Evolutionary conservation across 2,329 filamentous ascomycete species (phyloP).

Genomic region (Arthrobotrys sphaeroides): DNA sequence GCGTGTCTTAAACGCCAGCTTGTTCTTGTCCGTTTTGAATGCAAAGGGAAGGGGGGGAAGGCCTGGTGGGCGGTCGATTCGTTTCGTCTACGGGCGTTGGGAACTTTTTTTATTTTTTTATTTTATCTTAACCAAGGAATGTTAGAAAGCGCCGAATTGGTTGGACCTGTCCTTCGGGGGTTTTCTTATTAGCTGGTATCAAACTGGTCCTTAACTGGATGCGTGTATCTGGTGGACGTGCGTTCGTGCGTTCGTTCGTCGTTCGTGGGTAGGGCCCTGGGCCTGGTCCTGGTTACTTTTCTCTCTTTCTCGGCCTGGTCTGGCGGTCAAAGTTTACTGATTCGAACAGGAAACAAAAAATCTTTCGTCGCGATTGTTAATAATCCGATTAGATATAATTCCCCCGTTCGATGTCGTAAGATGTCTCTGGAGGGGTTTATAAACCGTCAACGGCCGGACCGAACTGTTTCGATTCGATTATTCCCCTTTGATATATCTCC

Average conservation of each 20-base stretch:
- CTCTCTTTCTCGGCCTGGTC: not conserved
- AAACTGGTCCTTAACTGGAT: conserved; percentile 1
- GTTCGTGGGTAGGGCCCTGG: not conserved
- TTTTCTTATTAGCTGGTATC: not conserved
- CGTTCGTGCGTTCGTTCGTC: not conserved
- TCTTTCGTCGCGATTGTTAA: not conserved
- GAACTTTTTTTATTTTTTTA: not conserved
- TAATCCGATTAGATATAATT: not conserved
- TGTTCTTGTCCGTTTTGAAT: conserved; percentile 33
- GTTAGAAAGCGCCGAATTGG: not conserved
- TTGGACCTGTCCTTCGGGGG: not conserved
- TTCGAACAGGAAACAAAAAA: too few species aligned
- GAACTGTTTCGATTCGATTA: conserved; percentile 9
- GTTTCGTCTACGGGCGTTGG: conserved; percentile 34
- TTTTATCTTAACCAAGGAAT: not conserved
- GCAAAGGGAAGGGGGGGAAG: conserved; percentile 5
- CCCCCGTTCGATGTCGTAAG: not conserved
- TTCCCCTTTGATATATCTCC: too few species aligned
- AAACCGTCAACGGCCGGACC: conserved; percentile 38
- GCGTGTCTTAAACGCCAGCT: conserved; percentile 42
- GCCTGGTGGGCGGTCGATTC: conserved; percentile 28
- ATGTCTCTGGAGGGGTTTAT: not conserved
- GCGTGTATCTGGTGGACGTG: not conserved
- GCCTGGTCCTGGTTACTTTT: conserved; percentile 1
- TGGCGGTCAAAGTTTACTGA: too few species aligned